These are phyloP conservation scores for Apophysomyces ossiformis DNA, from an alignment of 371 early-diverging fungal species.

Conservation along the genomic window DNA sequence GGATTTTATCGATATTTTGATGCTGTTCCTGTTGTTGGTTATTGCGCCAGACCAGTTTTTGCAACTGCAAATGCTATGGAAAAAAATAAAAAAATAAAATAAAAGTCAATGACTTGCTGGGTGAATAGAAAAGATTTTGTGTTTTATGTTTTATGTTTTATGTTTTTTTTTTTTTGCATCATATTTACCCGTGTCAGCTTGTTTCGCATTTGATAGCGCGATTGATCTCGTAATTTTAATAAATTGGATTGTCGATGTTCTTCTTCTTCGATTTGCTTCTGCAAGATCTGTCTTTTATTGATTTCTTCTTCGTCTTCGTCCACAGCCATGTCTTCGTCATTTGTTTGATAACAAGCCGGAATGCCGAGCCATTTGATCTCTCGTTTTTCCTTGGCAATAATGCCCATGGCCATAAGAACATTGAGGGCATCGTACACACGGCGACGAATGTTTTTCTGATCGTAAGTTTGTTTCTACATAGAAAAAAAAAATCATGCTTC, in stretches of 20 bases:
- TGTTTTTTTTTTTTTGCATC: not conserved
- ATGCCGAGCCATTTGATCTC: slow-evolving; percentile 75
- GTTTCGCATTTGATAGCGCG: not conserved
- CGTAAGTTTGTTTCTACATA: slow-evolving; percentile 38
- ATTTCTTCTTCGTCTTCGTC: slow-evolving; percentile 48
- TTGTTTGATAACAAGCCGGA: slow-evolving; percentile 58
- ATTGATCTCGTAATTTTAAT: not conserved
- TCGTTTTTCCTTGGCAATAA: slow-evolving; percentile 73
- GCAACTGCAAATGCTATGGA: not conserved
- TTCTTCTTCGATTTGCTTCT: slow-evolving; percentile 5
- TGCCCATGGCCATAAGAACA: slow-evolving; percentile 75
- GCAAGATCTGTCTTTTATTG: slow-evolving; percentile 34
- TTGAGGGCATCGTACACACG: slow-evolving; percentile 85
- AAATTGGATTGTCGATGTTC: not conserved
- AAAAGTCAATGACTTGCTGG: not conserved
- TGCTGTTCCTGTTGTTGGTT: not conserved
- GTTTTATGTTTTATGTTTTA: not conserved
- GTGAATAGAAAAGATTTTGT: too few species aligned
- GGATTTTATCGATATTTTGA: not conserved
- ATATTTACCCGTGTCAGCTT: not conserved
- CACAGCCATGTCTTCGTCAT: slow-evolving; percentile 88
- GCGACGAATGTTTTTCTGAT: slow-evolving; percentile 80
- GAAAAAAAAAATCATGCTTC: not conserved
- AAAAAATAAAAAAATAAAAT: not conserved
- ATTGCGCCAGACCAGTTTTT: slow-evolving; percentile 1